Percentiles rank a stretch among this genome's conserved stretches.
Conservation (phyloP, 495 filamentous ascomycete species). For the Oidiodendron maius region DNA sequence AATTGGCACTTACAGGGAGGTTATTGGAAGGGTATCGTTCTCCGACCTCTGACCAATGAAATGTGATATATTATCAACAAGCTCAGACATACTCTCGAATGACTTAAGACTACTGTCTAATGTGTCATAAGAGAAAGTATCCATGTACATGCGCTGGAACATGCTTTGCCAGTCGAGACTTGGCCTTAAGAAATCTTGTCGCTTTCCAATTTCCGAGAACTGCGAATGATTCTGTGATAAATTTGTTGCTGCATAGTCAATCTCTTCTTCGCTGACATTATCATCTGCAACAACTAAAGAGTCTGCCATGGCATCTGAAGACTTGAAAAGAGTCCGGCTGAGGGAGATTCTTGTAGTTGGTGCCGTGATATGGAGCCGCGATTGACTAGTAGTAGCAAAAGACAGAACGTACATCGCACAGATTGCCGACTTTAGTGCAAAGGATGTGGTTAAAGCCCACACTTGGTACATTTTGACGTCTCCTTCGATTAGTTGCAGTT, state of each 20-base stretch:
- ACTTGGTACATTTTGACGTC: conserved; percentile 23
- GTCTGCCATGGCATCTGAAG: background rate
- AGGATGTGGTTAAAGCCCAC: conserved; percentile 16
- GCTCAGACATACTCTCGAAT: background rate
- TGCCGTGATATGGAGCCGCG: conserved; percentile 1
- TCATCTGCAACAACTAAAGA: conserved; percentile 15
- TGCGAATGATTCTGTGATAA: background rate
- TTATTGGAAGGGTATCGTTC: conserved; percentile 8
- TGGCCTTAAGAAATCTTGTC: background rate
- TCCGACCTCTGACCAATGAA: conserved; percentile 2
- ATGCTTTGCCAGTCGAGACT: conserved; percentile 10
- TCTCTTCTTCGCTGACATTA: background rate
- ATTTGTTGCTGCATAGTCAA: background rate
- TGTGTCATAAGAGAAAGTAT: background rate
- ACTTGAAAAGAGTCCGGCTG: background rate
- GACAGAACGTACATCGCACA: background rate
- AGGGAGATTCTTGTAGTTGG: conserved; percentile 2
- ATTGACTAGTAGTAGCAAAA: background rate
- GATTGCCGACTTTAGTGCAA: conserved; percentile 17
- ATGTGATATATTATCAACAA: conserved; percentile 3
- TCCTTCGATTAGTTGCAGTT: conserved; percentile 11
- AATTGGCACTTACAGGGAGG: conserved; percentile 5
- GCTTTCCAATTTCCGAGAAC: background rate
- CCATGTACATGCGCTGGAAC: conserved; percentile 4
- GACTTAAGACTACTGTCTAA: background rate